Conservation (phyloP, 2,329 filamentous ascomycete genomes). For the Oidium heveae region DNA sequence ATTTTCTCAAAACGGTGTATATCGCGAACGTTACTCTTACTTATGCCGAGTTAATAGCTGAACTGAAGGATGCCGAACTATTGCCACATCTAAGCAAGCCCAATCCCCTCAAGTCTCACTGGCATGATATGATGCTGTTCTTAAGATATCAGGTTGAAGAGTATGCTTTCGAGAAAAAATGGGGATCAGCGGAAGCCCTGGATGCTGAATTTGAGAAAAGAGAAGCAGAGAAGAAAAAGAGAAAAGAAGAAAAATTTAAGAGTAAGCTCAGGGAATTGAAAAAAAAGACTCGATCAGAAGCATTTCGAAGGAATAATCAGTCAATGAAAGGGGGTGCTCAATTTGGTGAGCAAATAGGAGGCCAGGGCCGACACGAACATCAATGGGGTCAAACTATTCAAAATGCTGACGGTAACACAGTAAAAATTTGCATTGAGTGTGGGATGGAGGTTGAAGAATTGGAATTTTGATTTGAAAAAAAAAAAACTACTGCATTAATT, state of each 20-base stretch:
- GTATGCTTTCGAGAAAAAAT: slow-evolving; percentile 72
- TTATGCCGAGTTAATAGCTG: slow-evolving; percentile 25
- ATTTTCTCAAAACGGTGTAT: neutral
- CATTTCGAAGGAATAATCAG: slow-evolving; percentile 48
- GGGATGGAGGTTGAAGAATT: slow-evolving; percentile 59
- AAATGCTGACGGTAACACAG: slow-evolving; percentile 44
- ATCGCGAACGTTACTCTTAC: neutral
- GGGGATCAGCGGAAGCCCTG: slow-evolving; percentile 65
- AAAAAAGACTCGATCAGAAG: slow-evolving; percentile 76
- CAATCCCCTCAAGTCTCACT: slow-evolving; percentile 86
- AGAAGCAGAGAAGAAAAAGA: slow-evolving; percentile 52
- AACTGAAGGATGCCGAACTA: slow-evolving; percentile 69
- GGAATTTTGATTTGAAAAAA: slow-evolving; percentile 8
- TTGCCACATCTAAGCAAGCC: slow-evolving; percentile 71
- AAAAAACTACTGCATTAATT: neutral
- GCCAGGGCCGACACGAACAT: slow-evolving; percentile 51
- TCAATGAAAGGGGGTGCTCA: slow-evolving; percentile 21
- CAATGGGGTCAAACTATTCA: slow-evolving; percentile 56
- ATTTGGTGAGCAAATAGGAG: slow-evolving; percentile 56
- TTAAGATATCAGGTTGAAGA: slow-evolving; percentile 83
- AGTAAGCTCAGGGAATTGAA: slow-evolving; percentile 74
- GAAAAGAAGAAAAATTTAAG: slow-evolving; percentile 82
- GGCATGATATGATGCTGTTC: slow-evolving; percentile 98
- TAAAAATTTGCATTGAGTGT: slow-evolving; percentile 57
- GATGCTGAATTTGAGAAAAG: slow-evolving; percentile 73